phyloP scores from a whole-genome alignment of 2,329 filamentous ascomycete genomes.

The Sphaceloma murrayae region DNA sequence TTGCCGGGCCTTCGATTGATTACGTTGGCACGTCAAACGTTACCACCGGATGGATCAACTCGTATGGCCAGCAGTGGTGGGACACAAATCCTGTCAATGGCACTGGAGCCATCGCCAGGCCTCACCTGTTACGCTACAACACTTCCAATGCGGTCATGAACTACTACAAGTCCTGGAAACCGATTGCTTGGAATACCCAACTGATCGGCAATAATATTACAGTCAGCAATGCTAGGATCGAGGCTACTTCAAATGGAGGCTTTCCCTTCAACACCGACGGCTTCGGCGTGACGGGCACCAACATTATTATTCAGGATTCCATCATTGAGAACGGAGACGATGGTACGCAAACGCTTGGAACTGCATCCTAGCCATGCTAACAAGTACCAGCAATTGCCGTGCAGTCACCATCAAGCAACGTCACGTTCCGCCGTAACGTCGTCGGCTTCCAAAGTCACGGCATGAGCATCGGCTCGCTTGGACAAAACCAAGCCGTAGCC shows the following conservation, averaged over 20 bases:
- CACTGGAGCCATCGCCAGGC: slow-evolving; percentile 33
- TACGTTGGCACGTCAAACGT: slow-evolving; percentile 31
- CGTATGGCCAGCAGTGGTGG: slow-evolving; percentile 40
- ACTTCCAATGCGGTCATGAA: slow-evolving; percentile 31
- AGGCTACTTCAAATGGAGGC: slow-evolving; percentile 29
- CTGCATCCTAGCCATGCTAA: too few species aligned
- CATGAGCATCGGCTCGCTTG: slow-evolving; percentile 37
- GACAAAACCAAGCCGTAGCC: slow-evolving; percentile 29
- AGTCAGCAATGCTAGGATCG: slow-evolving; percentile 34
- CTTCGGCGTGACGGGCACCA: slow-evolving; percentile 28
- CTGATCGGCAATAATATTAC: slow-evolving; percentile 34
- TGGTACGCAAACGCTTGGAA: too few species aligned
- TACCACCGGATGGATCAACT: slow-evolving; percentile 38
- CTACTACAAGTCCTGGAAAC: slow-evolving; percentile 36
- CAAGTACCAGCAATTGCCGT: slow-evolving; percentile 32
- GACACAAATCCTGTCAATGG: slow-evolving; percentile 34
- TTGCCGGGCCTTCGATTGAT: slow-evolving; percentile 29
- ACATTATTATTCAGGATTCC: slow-evolving; percentile 26
- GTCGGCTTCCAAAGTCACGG: slow-evolving; percentile 39
- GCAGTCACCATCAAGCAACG: slow-evolving; percentile 31
- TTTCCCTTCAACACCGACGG: slow-evolving; percentile 38
- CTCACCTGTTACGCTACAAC: slow-evolving; percentile 35
- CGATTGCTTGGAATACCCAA: slow-evolving; percentile 37
- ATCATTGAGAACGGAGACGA: slow-evolving; percentile 38
- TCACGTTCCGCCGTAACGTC: slow-evolving; percentile 33